These are phyloP conservation scores for Ramalina peruviana DNA, from an alignment of 495 filamentous ascomycete genomes.

Conservation along the genomic window DNA sequence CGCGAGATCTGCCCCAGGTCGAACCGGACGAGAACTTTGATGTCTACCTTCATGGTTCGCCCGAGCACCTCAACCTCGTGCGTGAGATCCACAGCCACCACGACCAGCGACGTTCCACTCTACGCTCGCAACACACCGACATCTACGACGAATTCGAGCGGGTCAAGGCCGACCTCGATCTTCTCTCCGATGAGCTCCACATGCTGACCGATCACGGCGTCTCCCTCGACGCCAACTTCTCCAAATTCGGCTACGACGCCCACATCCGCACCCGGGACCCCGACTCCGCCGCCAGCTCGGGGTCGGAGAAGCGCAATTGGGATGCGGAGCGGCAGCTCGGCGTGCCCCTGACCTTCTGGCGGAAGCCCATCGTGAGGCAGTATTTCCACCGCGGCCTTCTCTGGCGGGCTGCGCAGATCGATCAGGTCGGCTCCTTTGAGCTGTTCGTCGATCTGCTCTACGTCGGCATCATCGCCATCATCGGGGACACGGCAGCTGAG, in stretches of 20 bases:
- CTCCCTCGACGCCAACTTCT: conserved; percentile 40
- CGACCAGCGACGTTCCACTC: conserved; percentile 24
- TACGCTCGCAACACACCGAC: conserved; percentile 30
- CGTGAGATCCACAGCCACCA: conserved; percentile 34
- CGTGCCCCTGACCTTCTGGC: conserved; percentile 35
- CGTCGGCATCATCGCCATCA: conserved; percentile 46
- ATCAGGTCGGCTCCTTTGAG: conserved; percentile 43
- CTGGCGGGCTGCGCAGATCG: conserved; percentile 37
- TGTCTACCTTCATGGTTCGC: conserved; percentile 35
- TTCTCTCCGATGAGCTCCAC: conserved; percentile 35
- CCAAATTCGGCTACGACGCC: conserved; percentile 43
- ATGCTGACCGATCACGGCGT: conserved; percentile 36
- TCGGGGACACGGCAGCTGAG: conserved; percentile 41
- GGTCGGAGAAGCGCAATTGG: conserved; percentile 24
- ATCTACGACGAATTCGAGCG: conserved; percentile 38
- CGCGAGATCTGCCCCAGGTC: conserved; percentile 23
- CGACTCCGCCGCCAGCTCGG: conserved; percentile 19
- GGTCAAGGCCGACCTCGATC: conserved; percentile 33
- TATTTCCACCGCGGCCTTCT: conserved; percentile 48
- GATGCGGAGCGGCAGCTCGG: conserved; percentile 29
- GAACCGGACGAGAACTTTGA: conserved; percentile 33
- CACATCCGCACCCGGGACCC: conserved; percentile 28
- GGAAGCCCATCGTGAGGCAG: conserved; percentile 41
- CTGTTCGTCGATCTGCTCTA: conserved; percentile 40
- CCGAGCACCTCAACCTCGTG: conserved; percentile 28